A percentile compares a stretch with the other conserved stretches of the same genome.
phyloP scores from a whole-genome alignment of 2,329 filamentous ascomycete species.

The Hortaea werneckii region DNA sequence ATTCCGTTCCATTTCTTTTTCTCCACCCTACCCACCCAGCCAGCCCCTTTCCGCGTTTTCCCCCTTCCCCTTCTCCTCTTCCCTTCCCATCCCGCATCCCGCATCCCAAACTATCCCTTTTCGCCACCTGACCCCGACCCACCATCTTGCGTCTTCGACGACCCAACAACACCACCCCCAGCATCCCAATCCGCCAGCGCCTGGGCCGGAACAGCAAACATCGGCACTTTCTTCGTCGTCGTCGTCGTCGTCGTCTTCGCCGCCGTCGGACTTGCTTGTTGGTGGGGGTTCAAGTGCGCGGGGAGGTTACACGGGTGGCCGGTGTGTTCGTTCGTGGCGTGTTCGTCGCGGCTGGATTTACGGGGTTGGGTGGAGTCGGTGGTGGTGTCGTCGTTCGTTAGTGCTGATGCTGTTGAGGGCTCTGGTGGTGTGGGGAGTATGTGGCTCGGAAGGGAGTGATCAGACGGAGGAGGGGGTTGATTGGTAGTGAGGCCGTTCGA shows the following conservation, averaged over 20 bases:
- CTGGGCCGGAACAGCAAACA: conserved; percentile 34
- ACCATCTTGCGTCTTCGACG: too few species aligned
- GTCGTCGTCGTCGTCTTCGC: neutral
- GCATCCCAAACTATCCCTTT: too few species aligned
- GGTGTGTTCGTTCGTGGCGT: conserved; percentile 8
- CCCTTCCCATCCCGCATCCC: too few species aligned
- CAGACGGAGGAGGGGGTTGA: too few species aligned
- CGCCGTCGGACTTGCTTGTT: too few species aligned
- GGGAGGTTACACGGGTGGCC: conserved; percentile 16
- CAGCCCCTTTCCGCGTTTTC: too few species aligned
- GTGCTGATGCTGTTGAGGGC: conserved; percentile 1
- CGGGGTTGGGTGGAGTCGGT: neutral
- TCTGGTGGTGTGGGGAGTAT: neutral
- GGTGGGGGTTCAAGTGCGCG: conserved; percentile 9
- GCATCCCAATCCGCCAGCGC: conserved; percentile 27
- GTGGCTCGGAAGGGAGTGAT: neutral
- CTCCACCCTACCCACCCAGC: too few species aligned
- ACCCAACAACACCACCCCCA: too few species aligned
- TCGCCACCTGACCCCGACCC: too few species aligned
- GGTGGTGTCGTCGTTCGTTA: conserved; percentile 1
- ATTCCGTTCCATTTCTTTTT: too few species aligned
- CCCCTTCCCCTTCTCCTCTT: too few species aligned
- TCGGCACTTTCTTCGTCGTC: conserved; percentile 28
- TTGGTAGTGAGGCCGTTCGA: too few species aligned
- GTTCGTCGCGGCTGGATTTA: conserved; percentile 12